Evolutionary conservation across 129 eudicot genomes (phyloP).

Genomic region (Chrysanthemum makinoi): DNA sequence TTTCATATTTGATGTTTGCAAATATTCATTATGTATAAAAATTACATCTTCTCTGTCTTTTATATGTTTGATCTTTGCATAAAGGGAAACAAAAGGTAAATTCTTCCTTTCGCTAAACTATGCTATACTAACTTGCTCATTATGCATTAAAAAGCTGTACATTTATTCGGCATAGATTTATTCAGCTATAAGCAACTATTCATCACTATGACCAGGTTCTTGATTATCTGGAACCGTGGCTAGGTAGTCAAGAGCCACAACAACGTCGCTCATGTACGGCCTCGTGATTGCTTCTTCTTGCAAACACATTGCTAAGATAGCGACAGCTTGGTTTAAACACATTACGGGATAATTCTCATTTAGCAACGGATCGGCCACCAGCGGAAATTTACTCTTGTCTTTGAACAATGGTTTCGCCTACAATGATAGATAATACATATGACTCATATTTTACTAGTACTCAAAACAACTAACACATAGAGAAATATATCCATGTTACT

Average conservation of each 20-base stretch:
- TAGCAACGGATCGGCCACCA: conserved; percentile 71
- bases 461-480: no score
- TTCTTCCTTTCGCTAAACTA: conserved; percentile 18
- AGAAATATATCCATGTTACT: background rate
- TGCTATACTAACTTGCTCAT: conserved; percentile 11
- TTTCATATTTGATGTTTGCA: background rate
- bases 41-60: conserved; percentile 4
- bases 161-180: background rate
- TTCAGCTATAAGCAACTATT: conserved; percentile 7
- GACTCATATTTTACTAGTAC: background rate
- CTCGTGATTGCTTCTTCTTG: conserved; percentile 80
- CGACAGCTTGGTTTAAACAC: conserved; percentile 67
- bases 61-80: conserved; percentile 19
- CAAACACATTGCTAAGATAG: conserved; percentile 73
- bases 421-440: conserved; percentile 6
- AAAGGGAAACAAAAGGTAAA: conserved; percentile 17
- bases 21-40: background rate
- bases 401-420: conserved; percentile 68
- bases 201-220: conserved; percentile 24
- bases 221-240: conserved; percentile 34
- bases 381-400: conserved; percentile 43
- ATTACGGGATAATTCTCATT: conserved; percentile 58
- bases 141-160: conserved; percentile 27
- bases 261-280: conserved; percentile 73
- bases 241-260: conserved; percentile 70